Base-by-base conservation (phyloP, 169 alveolate genomes). In the Eimeria necatrix region DNA sequence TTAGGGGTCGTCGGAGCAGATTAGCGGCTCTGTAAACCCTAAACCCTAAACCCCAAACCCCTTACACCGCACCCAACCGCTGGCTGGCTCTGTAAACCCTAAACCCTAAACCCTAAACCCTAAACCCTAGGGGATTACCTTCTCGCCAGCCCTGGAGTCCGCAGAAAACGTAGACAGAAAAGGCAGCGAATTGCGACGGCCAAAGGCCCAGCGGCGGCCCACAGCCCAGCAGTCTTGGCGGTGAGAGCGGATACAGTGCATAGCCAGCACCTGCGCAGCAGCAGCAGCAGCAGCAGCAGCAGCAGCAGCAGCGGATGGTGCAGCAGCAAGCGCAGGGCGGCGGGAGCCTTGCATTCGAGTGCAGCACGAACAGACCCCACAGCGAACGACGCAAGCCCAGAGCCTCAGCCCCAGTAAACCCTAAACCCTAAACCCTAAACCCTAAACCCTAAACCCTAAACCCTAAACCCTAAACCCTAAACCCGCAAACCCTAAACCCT, bases 401-500 rank as follows among this genome's bases (percentile, higher is more conserved):
- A 20, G 9, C 4, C 18, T 61, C 26, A 0, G 22, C 32, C 9
- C 74, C 18, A 26, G 74, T 16, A 61, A 61, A 3, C 74, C 74
- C 74, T 61, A 61, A 61, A 3, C 74, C 73, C 73, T 61, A 61
- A 61, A 61, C 73, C 73, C 73, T 61, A 61, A 61, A n/a, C 73
- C 73, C 73, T 61, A 68, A 12, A 68, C 78, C 78, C 78, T 68
- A 68, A 68, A 68, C 78, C 78, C 78, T 68, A 68, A 68, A 68
- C 78, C 78, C 78, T 68, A 68, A 68, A 68, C 78, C 78, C 78
- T 68, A 68, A 68, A n/a, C n/a, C n/a, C n/a, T n/a, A n/a, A n/a
- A n/a, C n/a, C n/a, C n/a, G n/a, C n/a, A n/a, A n/a, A 68, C 46
- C 78, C 78, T 68, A 68, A 68, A 68, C 78, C 78, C 78, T 68